Evolutionary conservation across 1,139 yeast genomes (phyloP).

Genomic region (Candida smagusa): DNA sequence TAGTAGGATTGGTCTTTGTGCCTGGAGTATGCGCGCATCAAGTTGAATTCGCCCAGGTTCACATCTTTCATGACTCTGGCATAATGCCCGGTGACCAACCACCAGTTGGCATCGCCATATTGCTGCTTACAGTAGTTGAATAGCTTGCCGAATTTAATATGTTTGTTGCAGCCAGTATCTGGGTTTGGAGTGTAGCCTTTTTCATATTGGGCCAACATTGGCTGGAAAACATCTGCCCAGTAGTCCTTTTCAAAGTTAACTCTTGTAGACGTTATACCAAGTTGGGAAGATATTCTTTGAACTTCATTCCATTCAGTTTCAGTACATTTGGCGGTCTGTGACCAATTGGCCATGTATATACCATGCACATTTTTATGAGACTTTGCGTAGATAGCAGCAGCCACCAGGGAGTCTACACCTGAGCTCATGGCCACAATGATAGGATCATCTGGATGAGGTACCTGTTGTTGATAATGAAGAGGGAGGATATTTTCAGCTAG

Average conservation of each 20-base stretch:
- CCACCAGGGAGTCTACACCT: conserved; percentile 93
- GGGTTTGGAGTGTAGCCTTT: conserved; percentile 91
- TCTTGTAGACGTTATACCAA: conserved; percentile 68
- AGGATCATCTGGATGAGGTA: conserved; percentile 52
- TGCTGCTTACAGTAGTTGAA: conserved; percentile 47
- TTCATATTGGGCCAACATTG: conserved; percentile 75
- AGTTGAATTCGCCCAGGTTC: conserved; percentile 32
- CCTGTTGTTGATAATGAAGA: conserved; percentile 26
- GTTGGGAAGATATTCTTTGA: conserved; percentile 53
- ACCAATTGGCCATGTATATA: conserved; percentile 93
- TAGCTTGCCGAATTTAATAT: conserved; percentile 83
- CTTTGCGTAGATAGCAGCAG: conserved; percentile 67
- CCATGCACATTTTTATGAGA: conserved; percentile 62
- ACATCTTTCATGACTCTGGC: conserved; percentile 52
- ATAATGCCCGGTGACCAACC: conserved; percentile 96
- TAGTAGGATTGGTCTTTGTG: conserved; percentile 91
- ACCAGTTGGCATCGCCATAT: conserved; percentile 47
- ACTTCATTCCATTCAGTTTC: conserved; percentile 92
- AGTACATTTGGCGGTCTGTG: conserved; percentile 64
- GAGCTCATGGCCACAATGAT: conserved; percentile 91
- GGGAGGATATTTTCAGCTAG: conserved; percentile 4
- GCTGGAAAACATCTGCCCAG: conserved; percentile 89
- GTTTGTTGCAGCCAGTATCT: conserved; percentile 81
- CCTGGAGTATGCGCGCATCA: conserved; percentile 57
- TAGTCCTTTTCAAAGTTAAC: conserved; percentile 87